A percentile compares a stretch with the other conserved stretches of the same genome.
phyloP scores from a whole-genome alignment of 1,284 basidiomycete species.

The Marasmius tenuissimus region DNA sequence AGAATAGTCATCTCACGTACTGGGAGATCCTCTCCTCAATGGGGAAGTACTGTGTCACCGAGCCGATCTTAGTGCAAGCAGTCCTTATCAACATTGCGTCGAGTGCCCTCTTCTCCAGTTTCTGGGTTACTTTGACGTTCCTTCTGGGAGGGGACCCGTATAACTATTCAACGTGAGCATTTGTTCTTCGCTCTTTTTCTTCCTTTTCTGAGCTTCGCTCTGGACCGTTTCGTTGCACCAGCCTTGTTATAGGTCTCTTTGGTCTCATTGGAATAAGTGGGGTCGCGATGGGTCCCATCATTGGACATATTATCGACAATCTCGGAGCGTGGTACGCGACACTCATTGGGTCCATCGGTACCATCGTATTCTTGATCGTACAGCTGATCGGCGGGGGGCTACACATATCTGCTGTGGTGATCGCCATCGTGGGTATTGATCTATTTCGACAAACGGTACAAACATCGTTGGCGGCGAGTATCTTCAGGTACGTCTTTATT shows the following conservation, averaged over 20 bases:
- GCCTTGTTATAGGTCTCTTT: constrained; percentile 70
- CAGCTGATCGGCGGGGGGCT: constrained; percentile 56
- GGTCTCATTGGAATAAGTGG: constrained; percentile 70
- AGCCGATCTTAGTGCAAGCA: constrained; percentile 69
- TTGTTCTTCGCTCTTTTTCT: constrained; percentile 5
- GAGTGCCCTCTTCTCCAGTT: constrained; percentile 57
- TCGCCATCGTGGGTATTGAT: constrained; percentile 39
- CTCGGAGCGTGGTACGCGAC: constrained; percentile 69
- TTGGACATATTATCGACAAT: constrained; percentile 60
- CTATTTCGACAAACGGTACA: constrained; percentile 42
- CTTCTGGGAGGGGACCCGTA: constrained; percentile 66
- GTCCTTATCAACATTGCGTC: constrained; percentile 57
- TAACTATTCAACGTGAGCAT: constrained; percentile 57
- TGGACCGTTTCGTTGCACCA: constrained; percentile 16
- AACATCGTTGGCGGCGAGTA: constrained; percentile 33
- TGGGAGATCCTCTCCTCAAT: constrained; percentile 62
- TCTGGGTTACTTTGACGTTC: constrained; percentile 77
- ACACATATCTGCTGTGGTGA: constrained; percentile 56
- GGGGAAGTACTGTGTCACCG: constrained; percentile 65
- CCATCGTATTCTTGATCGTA: constrained; percentile 46
- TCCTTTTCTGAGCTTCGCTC: constrained; percentile 2
- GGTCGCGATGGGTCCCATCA: constrained; percentile 60
- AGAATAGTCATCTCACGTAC: constrained; percentile 59
- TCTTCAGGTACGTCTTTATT: constrained; percentile 30
- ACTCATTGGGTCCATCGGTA: constrained; percentile 43